Evolutionary conservation across 768 basidiomycete species (phyloP).

Genomic region (Rossbeevera mucosa): DNA sequence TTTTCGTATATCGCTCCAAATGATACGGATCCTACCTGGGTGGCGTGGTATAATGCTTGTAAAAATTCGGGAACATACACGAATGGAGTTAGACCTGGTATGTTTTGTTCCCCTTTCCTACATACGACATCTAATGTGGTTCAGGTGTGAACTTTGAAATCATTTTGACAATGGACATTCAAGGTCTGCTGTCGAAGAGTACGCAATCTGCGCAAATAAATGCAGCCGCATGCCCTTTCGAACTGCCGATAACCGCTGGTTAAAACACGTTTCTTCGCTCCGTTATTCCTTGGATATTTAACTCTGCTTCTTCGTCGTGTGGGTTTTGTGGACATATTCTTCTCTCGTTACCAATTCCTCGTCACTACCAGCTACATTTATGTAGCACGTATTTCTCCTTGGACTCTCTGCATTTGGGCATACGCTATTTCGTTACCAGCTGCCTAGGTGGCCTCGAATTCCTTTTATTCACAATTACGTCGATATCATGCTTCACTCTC

Average conservation of each 20-base stretch:
- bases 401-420: constrained; percentile 4
- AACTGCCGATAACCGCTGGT: constrained; percentile 50
- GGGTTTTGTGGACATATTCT: constrained; percentile 10
- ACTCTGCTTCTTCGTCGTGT: constrained; percentile 2
- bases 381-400: not conserved
- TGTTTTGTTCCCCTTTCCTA: constrained; percentile 26
- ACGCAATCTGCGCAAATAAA: constrained; percentile 52
- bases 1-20: constrained; percentile 82
- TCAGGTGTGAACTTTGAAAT: constrained; percentile 60
- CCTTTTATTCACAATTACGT: not conserved
- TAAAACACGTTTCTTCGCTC: constrained; percentile 27
- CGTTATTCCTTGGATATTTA: constrained; percentile 10
- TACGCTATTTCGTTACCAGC: not conserved
- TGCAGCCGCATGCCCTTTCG: constrained; percentile 65
- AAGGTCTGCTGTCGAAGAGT: constrained; percentile 56
- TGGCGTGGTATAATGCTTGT: constrained; percentile 74
- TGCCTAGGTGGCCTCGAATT: not conserved
- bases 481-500: not conserved
- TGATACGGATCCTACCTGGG: constrained; percentile 79
- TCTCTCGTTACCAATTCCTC: not conserved
- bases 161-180: constrained; percentile 60
- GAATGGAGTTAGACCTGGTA: constrained; percentile 56
- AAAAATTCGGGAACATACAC: constrained; percentile 49
- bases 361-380: not conserved
- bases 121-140: not conserved